Evolutionary conservation across 768 basidiomycete genomes (phyloP).

Genomic region (Xerocomellus intermedius): DNA sequence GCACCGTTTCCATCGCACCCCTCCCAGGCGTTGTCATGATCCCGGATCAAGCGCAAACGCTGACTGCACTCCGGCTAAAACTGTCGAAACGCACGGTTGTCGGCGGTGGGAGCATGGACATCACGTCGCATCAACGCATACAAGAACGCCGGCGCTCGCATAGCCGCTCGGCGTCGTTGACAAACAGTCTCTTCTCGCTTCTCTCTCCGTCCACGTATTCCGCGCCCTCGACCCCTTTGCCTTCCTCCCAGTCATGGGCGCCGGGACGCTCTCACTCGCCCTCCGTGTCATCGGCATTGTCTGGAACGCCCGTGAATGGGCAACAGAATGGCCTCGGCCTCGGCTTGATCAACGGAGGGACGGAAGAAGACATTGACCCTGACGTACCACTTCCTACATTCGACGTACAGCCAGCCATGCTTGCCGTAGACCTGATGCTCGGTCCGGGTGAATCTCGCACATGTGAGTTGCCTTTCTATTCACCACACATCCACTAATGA

Average conservation of each 20-base stretch:
- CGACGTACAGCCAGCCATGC: constrained; percentile 80
- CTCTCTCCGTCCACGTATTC: constrained; percentile 41
- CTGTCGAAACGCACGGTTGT: constrained; percentile 45
- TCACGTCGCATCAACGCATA: constrained; percentile 42
- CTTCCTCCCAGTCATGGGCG: constrained; percentile 27
- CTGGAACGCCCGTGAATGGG: background rate
- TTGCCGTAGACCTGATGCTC: constrained; percentile 83
- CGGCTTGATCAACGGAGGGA: constrained; percentile 26
- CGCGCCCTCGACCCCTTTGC: constrained; percentile 20
- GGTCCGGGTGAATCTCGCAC: constrained; percentile 80
- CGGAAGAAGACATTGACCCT: constrained; percentile 52
- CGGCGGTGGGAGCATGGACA: constrained; percentile 79
- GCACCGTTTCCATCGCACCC: constrained; percentile 60
- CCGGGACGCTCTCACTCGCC: constrained; percentile 19
- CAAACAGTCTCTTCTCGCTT: constrained; percentile 49
- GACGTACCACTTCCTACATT: constrained; percentile 79
- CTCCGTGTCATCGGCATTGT: constrained; percentile 26
- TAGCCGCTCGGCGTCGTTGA: constrained; percentile 50
- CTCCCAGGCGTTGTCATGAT: constrained; percentile 39
- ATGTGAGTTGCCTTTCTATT: constrained; percentile 45
- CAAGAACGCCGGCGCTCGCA: constrained; percentile 37
- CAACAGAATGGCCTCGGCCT: constrained; percentile 30
- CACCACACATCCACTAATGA: background rate
- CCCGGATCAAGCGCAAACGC: constrained; percentile 43
- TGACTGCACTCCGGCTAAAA: constrained; percentile 48